Percentiles rank a stretch among this genome's conserved stretches.
phyloP scores from a whole-genome alignment of 331 rosid genomes.

The Malus hybrid region DNA sequence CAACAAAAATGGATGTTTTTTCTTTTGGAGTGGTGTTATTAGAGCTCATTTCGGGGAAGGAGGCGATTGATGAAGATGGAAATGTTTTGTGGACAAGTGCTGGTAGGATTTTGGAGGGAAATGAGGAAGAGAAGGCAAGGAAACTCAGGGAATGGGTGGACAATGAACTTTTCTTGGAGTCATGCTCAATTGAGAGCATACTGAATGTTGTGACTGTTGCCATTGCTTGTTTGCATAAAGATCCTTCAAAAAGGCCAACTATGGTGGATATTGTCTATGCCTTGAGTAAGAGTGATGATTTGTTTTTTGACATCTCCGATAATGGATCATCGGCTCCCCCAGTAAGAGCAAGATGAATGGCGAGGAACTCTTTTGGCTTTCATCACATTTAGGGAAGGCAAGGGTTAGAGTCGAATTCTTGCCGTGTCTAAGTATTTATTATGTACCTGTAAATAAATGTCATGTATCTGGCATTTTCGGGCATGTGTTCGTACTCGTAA shows the following conservation, averaged over 20 bases:
- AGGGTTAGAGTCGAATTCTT: background rate
- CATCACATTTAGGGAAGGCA: background rate
- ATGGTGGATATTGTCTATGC: constrained; percentile 84
- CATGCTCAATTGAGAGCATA: constrained; percentile 55
- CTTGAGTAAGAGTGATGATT: constrained; percentile 60
- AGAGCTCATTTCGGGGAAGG: constrained; percentile 64
- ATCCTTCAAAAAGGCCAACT: constrained; percentile 69
- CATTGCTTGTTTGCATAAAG: constrained; percentile 61
- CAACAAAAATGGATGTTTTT: constrained; percentile 86
- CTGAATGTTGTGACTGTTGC: constrained; percentile 47
- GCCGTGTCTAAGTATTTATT: background rate
- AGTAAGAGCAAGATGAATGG: constrained; percentile 49
- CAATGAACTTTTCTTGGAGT: constrained; percentile 30
- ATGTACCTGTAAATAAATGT: background rate
- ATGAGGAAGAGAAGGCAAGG: constrained; percentile 39
- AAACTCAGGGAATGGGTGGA: constrained; percentile 61
- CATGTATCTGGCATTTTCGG: background rate
- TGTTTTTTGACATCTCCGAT: constrained; percentile 59
- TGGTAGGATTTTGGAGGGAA: constrained; percentile 36
- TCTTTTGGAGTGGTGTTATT: constrained; percentile 82
- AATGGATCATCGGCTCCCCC: constrained; percentile 39
- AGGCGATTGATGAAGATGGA: constrained; percentile 57
- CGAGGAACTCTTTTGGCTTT: constrained; percentile 25
- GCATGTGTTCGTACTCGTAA: background rate
- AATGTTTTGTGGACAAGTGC: constrained; percentile 44